Evolutionary conservation across 257 asterid genomes (phyloP).

Genomic region (Salvia rosmarinus): DNA sequence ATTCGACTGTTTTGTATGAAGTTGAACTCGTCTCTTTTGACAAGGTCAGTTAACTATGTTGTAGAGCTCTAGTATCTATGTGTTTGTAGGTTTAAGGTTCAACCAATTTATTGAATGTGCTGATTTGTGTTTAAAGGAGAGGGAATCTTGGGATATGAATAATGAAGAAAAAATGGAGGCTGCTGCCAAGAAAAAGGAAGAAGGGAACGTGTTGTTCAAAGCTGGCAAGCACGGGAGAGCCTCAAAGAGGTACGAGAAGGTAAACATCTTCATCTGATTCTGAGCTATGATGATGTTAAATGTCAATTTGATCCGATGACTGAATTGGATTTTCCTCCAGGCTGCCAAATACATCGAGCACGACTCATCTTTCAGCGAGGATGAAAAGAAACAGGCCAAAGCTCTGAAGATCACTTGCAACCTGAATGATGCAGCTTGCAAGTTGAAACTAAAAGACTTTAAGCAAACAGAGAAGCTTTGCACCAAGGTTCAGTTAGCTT

Average conservation of each 20-base stretch:
- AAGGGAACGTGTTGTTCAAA: constrained; percentile 63
- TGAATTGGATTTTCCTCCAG: constrained; percentile 34
- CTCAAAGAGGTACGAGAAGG: constrained; percentile 68
- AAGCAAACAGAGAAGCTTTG: constrained; percentile 64
- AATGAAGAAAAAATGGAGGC: constrained; percentile 69
- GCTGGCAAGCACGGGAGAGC: constrained; percentile 64
- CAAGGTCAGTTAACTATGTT: constrained; percentile 42
- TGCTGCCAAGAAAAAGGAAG: constrained; percentile 72
- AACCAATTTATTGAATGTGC: neutral
- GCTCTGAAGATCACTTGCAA: constrained; percentile 54
- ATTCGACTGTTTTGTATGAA: constrained; percentile 58
- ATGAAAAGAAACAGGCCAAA: constrained; percentile 53
- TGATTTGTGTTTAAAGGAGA: constrained; percentile 45
- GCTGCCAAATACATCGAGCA: constrained; percentile 60
- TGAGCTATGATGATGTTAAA: neutral
- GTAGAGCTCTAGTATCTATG: neutral
- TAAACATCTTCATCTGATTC: neutral
- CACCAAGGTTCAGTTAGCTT: constrained; percentile 45
- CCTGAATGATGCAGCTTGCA: constrained; percentile 60
- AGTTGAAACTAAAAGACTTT: constrained; percentile 56
- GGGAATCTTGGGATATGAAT: constrained; percentile 79
- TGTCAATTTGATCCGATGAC: neutral
- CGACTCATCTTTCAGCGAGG: constrained; percentile 50
- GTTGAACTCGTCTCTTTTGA: constrained; percentile 59
- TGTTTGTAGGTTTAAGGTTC: neutral